phyloP scores from a whole-genome alignment of 805 yeast genomes.

The Kazachstania africana region DNA sequence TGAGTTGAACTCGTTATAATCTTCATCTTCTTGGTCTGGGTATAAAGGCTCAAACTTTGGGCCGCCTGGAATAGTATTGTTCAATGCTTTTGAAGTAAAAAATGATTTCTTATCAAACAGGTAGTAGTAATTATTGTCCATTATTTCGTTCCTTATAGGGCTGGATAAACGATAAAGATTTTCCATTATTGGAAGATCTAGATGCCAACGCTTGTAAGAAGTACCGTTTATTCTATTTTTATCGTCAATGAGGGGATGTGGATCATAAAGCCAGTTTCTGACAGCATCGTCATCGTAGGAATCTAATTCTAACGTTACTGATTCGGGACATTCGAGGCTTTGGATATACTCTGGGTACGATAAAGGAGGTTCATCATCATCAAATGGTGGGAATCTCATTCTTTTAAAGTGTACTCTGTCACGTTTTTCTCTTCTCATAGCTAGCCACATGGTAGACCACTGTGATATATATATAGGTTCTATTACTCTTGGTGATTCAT shows the following conservation, averaged over 20 bases:
- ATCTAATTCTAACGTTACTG: constrained; percentile 57
- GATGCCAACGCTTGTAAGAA: constrained; percentile 62
- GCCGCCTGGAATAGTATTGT: constrained; percentile 85
- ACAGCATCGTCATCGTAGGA: constrained; percentile 49
- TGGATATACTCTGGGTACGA: constrained; percentile 73
- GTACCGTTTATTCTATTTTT: constrained; percentile 53
- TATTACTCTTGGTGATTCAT: constrained; percentile 83
- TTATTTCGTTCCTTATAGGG: constrained; percentile 54
- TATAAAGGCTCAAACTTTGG: constrained; percentile 87
- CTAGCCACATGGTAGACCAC: constrained; percentile 89
- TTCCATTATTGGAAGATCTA: constrained; percentile 51
- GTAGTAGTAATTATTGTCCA: constrained; percentile 50
- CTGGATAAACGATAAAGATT: constrained; percentile 53
- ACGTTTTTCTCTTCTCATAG: constrained; percentile 89
- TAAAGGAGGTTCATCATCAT: constrained; percentile 92
- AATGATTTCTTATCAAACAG: constrained; percentile 72
- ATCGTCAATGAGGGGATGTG: constrained; percentile 57
- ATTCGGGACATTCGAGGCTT: constrained; percentile 58
- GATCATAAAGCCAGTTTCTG: constrained; percentile 72
- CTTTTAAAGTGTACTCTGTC: constrained; percentile 84
- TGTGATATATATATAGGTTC: constrained; percentile 88
- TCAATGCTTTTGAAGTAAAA: constrained; percentile 82
- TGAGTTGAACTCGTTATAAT: constrained; percentile 81
- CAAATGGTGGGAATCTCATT: constrained; percentile 90
- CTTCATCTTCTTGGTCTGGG: constrained; percentile 59